Evolutionary conservation across 495 filamentous ascomycete genomes (phyloP), one percentile per base, ranked within the genome.

Genomic region (Umbilicaria muhlenbergii): DNA sequence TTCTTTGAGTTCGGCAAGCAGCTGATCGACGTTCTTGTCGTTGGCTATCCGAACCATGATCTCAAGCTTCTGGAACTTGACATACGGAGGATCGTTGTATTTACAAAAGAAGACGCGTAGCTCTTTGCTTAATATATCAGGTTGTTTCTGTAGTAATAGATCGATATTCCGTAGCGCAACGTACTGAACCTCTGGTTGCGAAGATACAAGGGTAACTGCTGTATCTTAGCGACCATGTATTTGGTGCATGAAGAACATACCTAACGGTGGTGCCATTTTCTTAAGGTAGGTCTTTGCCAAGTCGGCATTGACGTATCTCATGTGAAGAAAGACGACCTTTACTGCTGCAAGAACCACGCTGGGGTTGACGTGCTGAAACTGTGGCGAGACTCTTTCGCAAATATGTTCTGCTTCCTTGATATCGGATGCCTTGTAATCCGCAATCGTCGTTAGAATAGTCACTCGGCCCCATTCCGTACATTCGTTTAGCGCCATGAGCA

Each of bases 31-130:
- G 53, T 96, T 98, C 56, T 83, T 85, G 46, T 94, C 86, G 63
- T 93, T 98, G 39, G 91, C 88, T 77, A 98, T 96, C 61, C 92
- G 80, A 13, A 98, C 88, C 91, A 98, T 96, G 45, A 96, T 96
- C 55, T 98, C 91, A 37, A 98, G 77, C 48, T 98, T 98, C 60
- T 94, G 80, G 28, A 98, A 75, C 58, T 98, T 98, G 61, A 98
- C 81, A 55, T 98, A 98, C 13, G 85, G 86, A 1, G 91, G 91
- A 56, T 98, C 91, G 58, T 98, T 95, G 67, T 98, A 98, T 66
- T 98, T 98, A 79, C 91, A 98, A 67, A 96, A 98, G 67, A 98
- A 98, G 2, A 98, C 91, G 38, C 91, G 78, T 41, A 98, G 78
- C 62, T 98, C 91, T 59, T 96, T 96, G 65, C 83, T 91, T 2